Evolutionary conservation across 164 flowering plant genomes (phyloP).

Genomic region (Kalanchoe fedtschenkoi): DNA sequence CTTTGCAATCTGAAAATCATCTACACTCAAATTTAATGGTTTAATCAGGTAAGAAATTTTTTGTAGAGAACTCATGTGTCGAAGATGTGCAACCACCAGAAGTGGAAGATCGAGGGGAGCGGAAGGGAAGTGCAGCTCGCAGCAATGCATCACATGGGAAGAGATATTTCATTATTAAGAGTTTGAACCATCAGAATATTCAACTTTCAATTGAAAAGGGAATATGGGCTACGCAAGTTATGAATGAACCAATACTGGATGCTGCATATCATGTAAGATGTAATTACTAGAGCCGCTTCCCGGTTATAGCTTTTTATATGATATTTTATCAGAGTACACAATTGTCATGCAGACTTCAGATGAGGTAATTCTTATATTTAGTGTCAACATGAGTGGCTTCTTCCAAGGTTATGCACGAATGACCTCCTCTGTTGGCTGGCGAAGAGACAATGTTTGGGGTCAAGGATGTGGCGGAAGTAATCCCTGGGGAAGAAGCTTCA

Average conservation of each 20-base stretch:
- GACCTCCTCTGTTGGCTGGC: conserved; percentile 87
- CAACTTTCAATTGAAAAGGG: conserved; percentile 71
- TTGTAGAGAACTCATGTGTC: neutral
- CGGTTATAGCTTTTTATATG: neutral
- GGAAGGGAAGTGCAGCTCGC: conserved; percentile 16
- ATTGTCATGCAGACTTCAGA: conserved; percentile 66
- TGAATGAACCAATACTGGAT: conserved; percentile 87
- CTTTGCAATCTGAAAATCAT: neutral
- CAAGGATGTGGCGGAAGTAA: conserved; percentile 51
- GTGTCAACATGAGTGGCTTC: conserved; percentile 95
- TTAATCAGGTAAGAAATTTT: neutral
- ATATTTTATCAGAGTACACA: conserved; percentile 15
- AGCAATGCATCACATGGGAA: conserved; percentile 21
- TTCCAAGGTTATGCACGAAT: conserved; percentile 97
- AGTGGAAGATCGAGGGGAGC: neutral
- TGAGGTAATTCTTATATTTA: conserved; percentile 78
- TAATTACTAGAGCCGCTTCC: neutral
- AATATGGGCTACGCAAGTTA: conserved; percentile 94
- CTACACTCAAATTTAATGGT: neutral
- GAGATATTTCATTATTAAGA: conserved; percentile 85
- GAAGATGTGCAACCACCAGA: neutral
- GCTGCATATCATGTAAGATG: conserved; percentile 77
- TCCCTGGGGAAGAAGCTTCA: conserved; percentile 88
- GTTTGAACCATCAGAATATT: conserved; percentile 75
- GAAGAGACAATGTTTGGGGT: conserved; percentile 78